A percentile compares a stretch with the other conserved stretches of the same genome.
Evolutionary conservation across 345 rosid species (phyloP).

Genomic region (Sisymbrium altissimum): DNA sequence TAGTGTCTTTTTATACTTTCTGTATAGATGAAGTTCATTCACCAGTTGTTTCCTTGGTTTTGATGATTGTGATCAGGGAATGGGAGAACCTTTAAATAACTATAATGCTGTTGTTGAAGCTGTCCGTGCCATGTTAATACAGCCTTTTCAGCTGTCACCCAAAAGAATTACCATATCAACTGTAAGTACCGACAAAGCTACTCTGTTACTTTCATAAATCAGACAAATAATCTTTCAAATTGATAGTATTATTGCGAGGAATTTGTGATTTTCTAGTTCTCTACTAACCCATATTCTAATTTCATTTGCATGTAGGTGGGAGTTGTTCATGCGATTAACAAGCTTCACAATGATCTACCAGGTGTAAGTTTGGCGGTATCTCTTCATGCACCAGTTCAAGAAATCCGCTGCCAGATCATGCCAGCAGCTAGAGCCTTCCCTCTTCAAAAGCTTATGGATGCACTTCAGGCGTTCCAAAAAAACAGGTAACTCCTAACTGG

Average conservation of each 20-base stretch:
- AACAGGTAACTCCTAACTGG: slow-evolving; percentile 45
- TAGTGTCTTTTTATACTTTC: no score
- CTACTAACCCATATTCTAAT: not conserved
- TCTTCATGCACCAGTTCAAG: slow-evolving; percentile 96
- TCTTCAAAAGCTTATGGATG: slow-evolving; percentile 80
- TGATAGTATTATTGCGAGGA: not conserved
- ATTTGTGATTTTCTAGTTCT: not conserved
- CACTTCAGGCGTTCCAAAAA: slow-evolving; percentile 68
- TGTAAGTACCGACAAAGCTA: slow-evolving; percentile 39
- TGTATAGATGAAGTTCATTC: slow-evolving; percentile 2
- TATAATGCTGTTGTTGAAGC: slow-evolving; percentile 84
- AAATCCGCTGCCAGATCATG: slow-evolving; percentile 93
- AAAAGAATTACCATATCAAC: slow-evolving; percentile 92
- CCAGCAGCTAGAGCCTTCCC: slow-evolving; percentile 98
- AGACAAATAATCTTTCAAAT: not conserved
- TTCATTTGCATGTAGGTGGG: slow-evolving; percentile 72
- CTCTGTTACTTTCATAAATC: not conserved
- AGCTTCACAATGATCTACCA: slow-evolving; percentile 83
- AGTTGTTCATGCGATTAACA: slow-evolving; percentile 84
- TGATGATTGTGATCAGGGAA: slow-evolving; percentile 59
- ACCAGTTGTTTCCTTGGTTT: slow-evolving; percentile 1
- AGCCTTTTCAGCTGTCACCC: slow-evolving; percentile 80
- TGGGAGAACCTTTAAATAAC: slow-evolving; percentile 98
- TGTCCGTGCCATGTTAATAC: slow-evolving; percentile 62
- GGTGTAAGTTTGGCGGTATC: slow-evolving; percentile 97